These are phyloP conservation scores for Coelastrella sp. DNA, from an alignment of 139 green algal species.

Conservation along the genomic window DNA sequence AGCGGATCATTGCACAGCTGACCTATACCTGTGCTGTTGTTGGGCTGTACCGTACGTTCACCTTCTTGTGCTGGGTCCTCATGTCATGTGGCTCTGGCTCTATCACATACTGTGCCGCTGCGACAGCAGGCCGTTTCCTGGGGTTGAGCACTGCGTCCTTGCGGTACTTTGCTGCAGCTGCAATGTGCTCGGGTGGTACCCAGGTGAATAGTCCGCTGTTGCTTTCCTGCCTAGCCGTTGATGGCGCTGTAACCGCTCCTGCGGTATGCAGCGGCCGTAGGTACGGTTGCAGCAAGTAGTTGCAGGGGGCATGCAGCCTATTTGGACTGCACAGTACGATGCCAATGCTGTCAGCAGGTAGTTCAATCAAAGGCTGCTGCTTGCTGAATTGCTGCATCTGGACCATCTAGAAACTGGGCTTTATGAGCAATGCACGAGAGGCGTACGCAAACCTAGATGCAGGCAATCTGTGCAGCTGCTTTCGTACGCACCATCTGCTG, in stretches of 20 bases:
- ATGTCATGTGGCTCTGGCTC: conserved; percentile 43
- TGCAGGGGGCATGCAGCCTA: too few species aligned
- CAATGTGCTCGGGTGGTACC: not conserved
- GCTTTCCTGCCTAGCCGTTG: not conserved
- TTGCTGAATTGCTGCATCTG: too few species aligned
- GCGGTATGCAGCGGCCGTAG: not conserved
- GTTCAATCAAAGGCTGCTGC: too few species aligned
- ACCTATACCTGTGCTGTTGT: not conserved
- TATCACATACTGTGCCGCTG: conserved; percentile 23
- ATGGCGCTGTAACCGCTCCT: not conserved
- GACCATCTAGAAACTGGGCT: too few species aligned
- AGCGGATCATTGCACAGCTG: not conserved
- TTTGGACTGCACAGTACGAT: too few species aligned
- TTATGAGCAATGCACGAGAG: too few species aligned
- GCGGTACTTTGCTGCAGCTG: conserved; percentile 9
- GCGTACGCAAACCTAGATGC: too few species aligned
- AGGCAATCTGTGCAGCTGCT: too few species aligned
- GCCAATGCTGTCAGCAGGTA: too few species aligned
- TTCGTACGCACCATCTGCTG: not conserved
- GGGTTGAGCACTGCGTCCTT: not conserved
- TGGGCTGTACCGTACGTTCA: not conserved
- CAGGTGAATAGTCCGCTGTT: not conserved
- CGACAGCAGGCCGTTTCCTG: not conserved
- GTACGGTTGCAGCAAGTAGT: not conserved
- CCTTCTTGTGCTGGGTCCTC: conserved; percentile 36